phyloP scores from a whole-genome alignment of 2,329 filamentous ascomycete genomes.

The Sarocladium strictum region DNA sequence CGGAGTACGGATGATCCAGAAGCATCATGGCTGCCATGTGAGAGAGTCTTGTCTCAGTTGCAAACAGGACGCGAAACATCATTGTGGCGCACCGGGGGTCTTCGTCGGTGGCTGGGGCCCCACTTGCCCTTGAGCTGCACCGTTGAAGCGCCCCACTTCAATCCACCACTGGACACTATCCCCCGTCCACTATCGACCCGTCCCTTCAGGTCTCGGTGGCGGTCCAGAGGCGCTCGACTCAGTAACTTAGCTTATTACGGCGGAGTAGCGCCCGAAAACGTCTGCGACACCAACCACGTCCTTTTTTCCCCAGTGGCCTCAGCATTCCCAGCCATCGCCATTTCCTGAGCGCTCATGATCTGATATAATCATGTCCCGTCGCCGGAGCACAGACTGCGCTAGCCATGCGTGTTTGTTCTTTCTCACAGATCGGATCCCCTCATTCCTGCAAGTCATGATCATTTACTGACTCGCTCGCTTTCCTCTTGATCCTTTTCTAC shows the following conservation, averaged over 20 bases:
- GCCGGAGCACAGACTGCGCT: background rate
- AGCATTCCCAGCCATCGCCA: conserved; percentile 3
- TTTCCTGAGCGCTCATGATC: background rate
- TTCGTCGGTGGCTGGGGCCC: conserved; percentile 5
- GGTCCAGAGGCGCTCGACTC: background rate
- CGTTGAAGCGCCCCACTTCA: background rate
- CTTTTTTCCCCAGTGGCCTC: background rate
- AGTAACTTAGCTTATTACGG: too few relatives aligned
- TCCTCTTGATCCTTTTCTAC: background rate
- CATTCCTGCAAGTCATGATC: background rate
- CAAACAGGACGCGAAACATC: background rate
- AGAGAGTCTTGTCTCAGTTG: background rate
- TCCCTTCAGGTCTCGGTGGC: background rate
- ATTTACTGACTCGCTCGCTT: background rate
- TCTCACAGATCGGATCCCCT: background rate
- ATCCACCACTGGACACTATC: background rate
- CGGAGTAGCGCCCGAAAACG: background rate
- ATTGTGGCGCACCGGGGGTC: background rate
- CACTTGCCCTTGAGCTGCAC: background rate
- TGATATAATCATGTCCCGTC: conserved; percentile 3
- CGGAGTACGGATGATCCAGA: background rate
- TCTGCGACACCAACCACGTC: conserved; percentile 6
- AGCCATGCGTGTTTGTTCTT: conserved; percentile 1
- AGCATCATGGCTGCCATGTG: background rate
- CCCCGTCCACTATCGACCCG: background rate